Evolutionary conservation across 2,329 filamentous ascomycete species (phyloP), one percentile per base, ranked within the genome.

Genomic region (Aspergillus bombycis): DNA sequence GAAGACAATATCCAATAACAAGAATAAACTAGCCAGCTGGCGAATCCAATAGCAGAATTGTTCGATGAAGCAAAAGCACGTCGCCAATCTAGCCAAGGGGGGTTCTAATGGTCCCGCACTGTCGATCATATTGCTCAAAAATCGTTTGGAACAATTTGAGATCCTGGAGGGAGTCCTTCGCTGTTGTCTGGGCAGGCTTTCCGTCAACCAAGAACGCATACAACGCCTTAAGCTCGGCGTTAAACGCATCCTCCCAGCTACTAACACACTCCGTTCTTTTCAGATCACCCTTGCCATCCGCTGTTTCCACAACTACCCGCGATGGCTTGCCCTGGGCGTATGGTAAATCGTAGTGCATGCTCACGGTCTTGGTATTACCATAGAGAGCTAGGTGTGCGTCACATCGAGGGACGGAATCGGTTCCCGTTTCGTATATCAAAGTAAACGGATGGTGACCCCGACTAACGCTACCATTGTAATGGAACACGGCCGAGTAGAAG

Each of bases 391-490:
- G 38, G 66, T 76, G 74, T 1, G 76, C 75, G 60, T 79, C 77
- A 9, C 75, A 76, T 1, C 76, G 65, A 0, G 86, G 84, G 0
- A 89, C 80, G 0, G 72, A 69, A 65, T 85, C 81, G 26, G 88
- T 77, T 0, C 87, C 86, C 0, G 81, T 83, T 65, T 89, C 87
- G 66, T 88, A 89, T 0, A 81, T 79, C 2, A 87, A 80, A 0
- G 83, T 77, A 62, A 87, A 89, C 0, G 73, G 69, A 23, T 73
- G 26, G 38, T 63, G 69, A 2, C 70, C 63, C 8, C 59, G 41
- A 5, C 38, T 60, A 10, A 45, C 65, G 12, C 68, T 57, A 6
- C 67, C 63, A 45, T 64, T 72, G 34, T 78, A 79, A 52, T 76
- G 74, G 55, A 79, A 74, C 5, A 77, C 71, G 1, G 74, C 75